Conservation (phyloP, 257 asterid genomes). For the Handroanthus guayacan region DNA sequence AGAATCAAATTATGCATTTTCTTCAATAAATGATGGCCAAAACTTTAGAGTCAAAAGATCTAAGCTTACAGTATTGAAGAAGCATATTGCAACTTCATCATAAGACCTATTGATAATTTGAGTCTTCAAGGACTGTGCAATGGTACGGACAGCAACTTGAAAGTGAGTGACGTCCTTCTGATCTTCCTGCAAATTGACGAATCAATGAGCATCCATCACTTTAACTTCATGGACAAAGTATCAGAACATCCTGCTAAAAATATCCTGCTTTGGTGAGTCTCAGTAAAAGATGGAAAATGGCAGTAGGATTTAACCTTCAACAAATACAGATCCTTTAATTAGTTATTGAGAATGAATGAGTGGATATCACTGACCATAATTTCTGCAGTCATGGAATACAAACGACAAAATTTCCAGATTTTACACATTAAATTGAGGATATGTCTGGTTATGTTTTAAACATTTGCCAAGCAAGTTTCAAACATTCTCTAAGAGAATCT, state of each 20-base stretch:
- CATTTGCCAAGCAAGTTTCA: not conserved
- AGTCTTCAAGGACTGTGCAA: conserved; percentile 76
- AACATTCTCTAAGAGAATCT: not conserved
- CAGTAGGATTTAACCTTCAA: conserved; percentile 7
- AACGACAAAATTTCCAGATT: conserved; percentile 1
- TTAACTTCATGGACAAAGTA: conserved; percentile 21
- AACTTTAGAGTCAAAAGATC: conserved; percentile 21
- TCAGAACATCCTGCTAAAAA: not conserved
- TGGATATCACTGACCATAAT: not conserved
- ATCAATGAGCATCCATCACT: conserved; percentile 24
- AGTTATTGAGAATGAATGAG: not conserved
- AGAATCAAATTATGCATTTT: conserved; percentile 5
- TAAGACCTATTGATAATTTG: conserved; percentile 89
- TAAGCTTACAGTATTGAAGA: conserved; percentile 87
- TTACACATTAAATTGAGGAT: not conserved
- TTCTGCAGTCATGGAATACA: not conserved
- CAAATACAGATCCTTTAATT: not conserved
- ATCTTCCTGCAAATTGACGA: conserved; percentile 60
- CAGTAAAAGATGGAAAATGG: not conserved
- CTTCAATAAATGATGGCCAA: conserved; percentile 15
- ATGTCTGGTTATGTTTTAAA: not conserved
- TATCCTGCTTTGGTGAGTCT: not conserved
- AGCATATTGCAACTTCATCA: conserved; percentile 92
- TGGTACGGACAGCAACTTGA: conserved; percentile 63
- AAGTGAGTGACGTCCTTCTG: conserved; percentile 64